These are phyloP conservation scores for Cytospora piceae DNA, from an alignment of 2,329 filamentous ascomycete genomes.

Conservation along the genomic window DNA sequence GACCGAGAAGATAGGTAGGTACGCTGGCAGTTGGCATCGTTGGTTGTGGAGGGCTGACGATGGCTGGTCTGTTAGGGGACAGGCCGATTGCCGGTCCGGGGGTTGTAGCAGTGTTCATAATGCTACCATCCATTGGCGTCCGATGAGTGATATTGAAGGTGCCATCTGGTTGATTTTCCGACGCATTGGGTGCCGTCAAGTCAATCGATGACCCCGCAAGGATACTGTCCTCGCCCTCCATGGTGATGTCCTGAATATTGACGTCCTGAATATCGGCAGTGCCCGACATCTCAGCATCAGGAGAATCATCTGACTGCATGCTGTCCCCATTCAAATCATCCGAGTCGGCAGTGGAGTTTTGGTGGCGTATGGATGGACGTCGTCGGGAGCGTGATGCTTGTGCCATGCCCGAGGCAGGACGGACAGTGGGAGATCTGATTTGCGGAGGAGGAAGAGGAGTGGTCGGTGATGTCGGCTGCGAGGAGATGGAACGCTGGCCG, in stretches of 20 bases:
- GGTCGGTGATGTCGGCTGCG: slow-evolving; percentile 91
- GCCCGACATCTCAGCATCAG: slow-evolving; percentile 77
- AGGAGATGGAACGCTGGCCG: slow-evolving; percentile 69
- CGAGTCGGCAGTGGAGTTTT: slow-evolving; percentile 85
- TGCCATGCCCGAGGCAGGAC: slow-evolving; percentile 56
- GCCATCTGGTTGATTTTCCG: slow-evolving; percentile 83
- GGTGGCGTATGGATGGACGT: slow-evolving; percentile 85
- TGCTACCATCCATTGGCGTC: slow-evolving; percentile 80
- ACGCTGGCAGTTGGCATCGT: slow-evolving; percentile 71
- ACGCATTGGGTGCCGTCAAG: slow-evolving; percentile 75
- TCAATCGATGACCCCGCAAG: slow-evolving; percentile 76
- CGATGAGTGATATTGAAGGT: slow-evolving; percentile 95
- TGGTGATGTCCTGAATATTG: slow-evolving; percentile 78
- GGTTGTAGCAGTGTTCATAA: slow-evolving; percentile 72
- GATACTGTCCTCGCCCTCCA: slow-evolving; percentile 80
- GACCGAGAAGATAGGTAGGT: slow-evolving; percentile 78
- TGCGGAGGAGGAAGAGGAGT: slow-evolving; percentile 76
- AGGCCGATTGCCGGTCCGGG: slow-evolving; percentile 70
- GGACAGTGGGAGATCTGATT: slow-evolving; percentile 59
- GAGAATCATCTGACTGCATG: slow-evolving; percentile 75
- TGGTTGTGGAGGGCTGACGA: slow-evolving; percentile 75
- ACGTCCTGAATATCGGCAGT: slow-evolving; percentile 82
- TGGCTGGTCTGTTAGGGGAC: slow-evolving; percentile 72
- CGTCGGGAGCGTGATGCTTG: slow-evolving; percentile 62
- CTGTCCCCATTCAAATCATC: slow-evolving; percentile 89